A percentile compares a stretch with the other conserved stretches of the same genome.
Conservation (phyloP, 2,329 filamentous ascomycete genomes). For the Camptophora hylomeconis region DNA sequence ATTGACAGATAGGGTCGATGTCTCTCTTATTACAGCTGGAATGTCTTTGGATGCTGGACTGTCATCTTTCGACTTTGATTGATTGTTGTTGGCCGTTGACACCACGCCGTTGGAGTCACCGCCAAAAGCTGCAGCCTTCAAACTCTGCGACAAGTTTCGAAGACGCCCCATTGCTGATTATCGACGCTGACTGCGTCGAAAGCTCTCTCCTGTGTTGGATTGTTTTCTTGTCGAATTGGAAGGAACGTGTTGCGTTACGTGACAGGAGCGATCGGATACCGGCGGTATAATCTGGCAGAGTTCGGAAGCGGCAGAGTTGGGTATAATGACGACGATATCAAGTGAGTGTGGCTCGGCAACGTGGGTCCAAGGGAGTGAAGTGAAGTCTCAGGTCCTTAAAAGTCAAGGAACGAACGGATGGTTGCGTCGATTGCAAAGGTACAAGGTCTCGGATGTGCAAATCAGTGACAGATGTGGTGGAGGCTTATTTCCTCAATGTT, state of each 20-base stretch:
- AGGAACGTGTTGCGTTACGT: not conserved
- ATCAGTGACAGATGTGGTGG: no score
- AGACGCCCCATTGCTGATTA: slow-evolving; percentile 14
- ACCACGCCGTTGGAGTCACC: slow-evolving; percentile 8
- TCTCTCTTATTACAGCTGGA: slow-evolving; percentile 8
- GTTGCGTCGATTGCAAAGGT: no score
- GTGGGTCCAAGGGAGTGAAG: no score
- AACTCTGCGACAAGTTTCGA: slow-evolving; percentile 16
- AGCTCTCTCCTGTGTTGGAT: no score
- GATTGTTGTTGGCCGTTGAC: slow-evolving; percentile 6
- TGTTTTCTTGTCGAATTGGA: not conserved
- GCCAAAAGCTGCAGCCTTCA: slow-evolving; percentile 13
- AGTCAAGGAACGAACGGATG: no score
- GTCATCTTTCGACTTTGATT: slow-evolving; percentile 6
- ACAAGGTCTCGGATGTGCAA: no score
- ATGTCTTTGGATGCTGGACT: slow-evolving; percentile 9
- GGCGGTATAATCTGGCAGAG: slow-evolving; percentile 1
- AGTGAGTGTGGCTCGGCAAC: slow-evolving; percentile 1
- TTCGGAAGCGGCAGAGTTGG: slow-evolving; percentile 1
- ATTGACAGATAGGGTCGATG: slow-evolving; percentile 8
- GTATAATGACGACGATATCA: slow-evolving; percentile 1
- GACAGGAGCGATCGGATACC: slow-evolving; percentile 1
- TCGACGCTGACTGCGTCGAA: no score
- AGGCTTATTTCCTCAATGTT: no score
- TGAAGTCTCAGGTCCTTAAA: no score